Evolutionary conservation across 805 yeast species (phyloP).

Genomic region (Citeromyces matritensis): DNA sequence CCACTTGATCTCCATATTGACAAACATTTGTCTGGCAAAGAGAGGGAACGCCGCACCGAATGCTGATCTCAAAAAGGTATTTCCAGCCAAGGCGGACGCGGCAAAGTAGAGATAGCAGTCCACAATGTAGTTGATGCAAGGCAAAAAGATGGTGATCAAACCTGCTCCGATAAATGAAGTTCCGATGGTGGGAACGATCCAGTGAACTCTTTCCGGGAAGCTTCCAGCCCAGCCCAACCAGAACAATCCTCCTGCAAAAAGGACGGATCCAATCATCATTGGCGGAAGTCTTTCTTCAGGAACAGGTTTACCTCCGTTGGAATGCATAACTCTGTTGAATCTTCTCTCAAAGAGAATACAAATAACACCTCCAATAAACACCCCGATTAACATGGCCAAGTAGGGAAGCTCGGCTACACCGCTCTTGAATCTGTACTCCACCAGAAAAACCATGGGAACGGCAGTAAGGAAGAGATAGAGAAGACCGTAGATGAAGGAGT

Average conservation of each 20-base stretch:
- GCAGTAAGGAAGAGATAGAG: conserved; percentile 62
- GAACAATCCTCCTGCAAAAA: conserved; percentile 65
- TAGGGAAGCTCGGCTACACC: conserved; percentile 73
- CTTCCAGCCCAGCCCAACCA: conserved; percentile 88
- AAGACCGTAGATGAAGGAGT: conserved; percentile 71
- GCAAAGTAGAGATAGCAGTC: conserved; percentile 59
- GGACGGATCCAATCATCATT: conserved; percentile 55
- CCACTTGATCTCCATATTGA: conserved; percentile 58
- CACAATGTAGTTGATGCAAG: conserved; percentile 56
- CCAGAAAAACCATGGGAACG: conserved; percentile 54
- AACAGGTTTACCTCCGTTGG: conserved; percentile 42
- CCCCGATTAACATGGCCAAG: conserved; percentile 59
- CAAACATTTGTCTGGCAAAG: conserved; percentile 60
- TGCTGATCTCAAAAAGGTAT: conserved; percentile 52
- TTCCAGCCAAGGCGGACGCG: conserved; percentile 68
- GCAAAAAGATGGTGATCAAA: conserved; percentile 48
- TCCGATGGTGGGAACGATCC: conserved; percentile 67
- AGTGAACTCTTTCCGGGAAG: conserved; percentile 54
- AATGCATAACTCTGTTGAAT: conserved; percentile 28
- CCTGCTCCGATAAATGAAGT: conserved; percentile 58
- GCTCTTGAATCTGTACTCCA: conserved; percentile 42
- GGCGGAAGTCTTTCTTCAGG: conserved; percentile 77
- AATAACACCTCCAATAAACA: conserved; percentile 36
- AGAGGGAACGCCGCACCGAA: conserved; percentile 63
- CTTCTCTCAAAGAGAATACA: conserved; percentile 40